phyloP scores from a whole-genome alignment of 305 asterid genomes.

The Solanum hybrid region DNA sequence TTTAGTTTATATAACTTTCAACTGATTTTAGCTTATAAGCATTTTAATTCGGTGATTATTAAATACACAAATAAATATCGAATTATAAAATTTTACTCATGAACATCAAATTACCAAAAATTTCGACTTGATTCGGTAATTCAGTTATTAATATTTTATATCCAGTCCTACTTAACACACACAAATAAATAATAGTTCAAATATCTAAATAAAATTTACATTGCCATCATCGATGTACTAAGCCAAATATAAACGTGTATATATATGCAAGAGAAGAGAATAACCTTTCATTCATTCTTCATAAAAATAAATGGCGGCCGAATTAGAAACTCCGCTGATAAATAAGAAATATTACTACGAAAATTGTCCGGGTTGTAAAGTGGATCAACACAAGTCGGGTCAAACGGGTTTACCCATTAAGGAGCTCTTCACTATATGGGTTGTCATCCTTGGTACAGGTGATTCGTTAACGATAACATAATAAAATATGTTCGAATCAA shows the following conservation, averaged over 20 bases:
- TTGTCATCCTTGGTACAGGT: conserved; percentile 9
- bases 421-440: conserved; percentile 3
- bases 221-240: not conserved
- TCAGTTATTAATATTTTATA: too few species aligned
- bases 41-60: not conserved
- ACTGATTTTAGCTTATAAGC: not conserved
- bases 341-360: conserved; percentile 3
- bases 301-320: not conserved
- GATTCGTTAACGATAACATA: not conserved
- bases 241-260: not conserved
- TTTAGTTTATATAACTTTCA: not conserved
- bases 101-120: not conserved
- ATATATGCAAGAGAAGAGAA: not conserved
- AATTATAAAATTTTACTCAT: too few species aligned
- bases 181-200: not conserved
- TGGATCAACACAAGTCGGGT: conserved; percentile 5
- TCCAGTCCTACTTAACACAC: too few species aligned
- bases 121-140: too few species aligned
- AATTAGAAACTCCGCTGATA: not conserved
- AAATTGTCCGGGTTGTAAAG: conserved; percentile 16
- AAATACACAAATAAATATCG: too few species aligned
- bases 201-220: not conserved
- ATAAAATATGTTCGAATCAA: too few species aligned
- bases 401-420: conserved; percentile 11
- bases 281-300: not conserved